Percentiles rank a stretch among this genome's conserved stretches.
These are phyloP conservation scores for Aspergillus nomiae DNA, from an alignment of 2,329 filamentous ascomycete species.

Conservation along the genomic window DNA sequence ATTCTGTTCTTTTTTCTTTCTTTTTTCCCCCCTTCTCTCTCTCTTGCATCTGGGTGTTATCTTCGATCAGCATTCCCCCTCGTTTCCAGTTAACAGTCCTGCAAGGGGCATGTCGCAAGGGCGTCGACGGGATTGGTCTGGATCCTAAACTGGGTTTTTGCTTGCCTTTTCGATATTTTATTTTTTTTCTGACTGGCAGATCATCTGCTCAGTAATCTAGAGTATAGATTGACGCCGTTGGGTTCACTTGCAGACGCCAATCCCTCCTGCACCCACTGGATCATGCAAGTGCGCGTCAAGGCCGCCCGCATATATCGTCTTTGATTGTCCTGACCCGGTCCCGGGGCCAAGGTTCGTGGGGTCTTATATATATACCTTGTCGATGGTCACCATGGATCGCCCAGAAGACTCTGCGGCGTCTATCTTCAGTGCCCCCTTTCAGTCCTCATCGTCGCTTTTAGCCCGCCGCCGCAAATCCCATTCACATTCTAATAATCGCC, in stretches of 20 bases:
- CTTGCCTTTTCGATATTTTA: background rate
- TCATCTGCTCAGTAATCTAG: slow-evolving; percentile 12
- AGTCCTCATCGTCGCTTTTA: slow-evolving; percentile 30
- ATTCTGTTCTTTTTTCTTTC: background rate
- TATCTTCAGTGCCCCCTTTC: slow-evolving; percentile 28
- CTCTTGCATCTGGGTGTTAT: background rate
- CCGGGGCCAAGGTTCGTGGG: slow-evolving; percentile 13
- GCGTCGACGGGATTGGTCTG: slow-evolving; percentile 13
- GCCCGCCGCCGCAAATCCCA: slow-evolving; percentile 50
- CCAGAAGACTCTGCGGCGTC: slow-evolving; percentile 25
- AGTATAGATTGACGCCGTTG: slow-evolving; percentile 21
- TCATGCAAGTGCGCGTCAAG: slow-evolving; percentile 31
- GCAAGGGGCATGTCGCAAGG: slow-evolving; percentile 24
- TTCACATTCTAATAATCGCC: slow-evolving; percentile 31
- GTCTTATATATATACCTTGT: slow-evolving; percentile 16
- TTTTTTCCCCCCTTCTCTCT: background rate
- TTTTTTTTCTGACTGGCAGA: slow-evolving; percentile 17
- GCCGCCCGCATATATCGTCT: slow-evolving; percentile 28
- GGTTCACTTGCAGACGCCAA: slow-evolving; percentile 17
- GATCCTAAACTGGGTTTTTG: slow-evolving; percentile 10
- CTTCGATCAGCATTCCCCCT: slow-evolving; percentile 2
- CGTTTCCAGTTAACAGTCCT: slow-evolving; percentile 19
- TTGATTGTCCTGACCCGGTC: slow-evolving; percentile 17
- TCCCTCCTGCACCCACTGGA: slow-evolving; percentile 24
- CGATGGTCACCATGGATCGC: slow-evolving; percentile 36